Evolutionary conservation across 805 yeast genomes (phyloP).

Genomic region (Saturnispora hagleri): DNA sequence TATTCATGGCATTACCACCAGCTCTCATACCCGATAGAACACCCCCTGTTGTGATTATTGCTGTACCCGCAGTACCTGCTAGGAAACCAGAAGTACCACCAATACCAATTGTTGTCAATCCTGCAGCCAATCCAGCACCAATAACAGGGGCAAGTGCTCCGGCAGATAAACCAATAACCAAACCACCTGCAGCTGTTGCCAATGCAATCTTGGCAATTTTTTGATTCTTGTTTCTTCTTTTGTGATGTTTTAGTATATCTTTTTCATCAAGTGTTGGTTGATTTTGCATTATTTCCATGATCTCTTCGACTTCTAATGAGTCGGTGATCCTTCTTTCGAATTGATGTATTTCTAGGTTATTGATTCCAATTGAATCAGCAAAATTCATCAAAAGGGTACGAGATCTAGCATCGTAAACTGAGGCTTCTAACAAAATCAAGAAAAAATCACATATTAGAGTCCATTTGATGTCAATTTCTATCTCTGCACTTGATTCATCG

Average conservation of each 20-base stretch:
- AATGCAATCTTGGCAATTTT: constrained; percentile 82
- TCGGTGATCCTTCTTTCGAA: constrained; percentile 89
- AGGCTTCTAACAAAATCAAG: constrained; percentile 68
- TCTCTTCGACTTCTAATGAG: constrained; percentile 71
- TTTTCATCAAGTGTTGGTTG: constrained; percentile 62
- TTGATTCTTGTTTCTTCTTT: constrained; percentile 54
- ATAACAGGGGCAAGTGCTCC: constrained; percentile 95
- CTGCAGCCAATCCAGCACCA: constrained; percentile 98
- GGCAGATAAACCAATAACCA: constrained; percentile 89
- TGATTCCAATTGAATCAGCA: constrained; percentile 50
- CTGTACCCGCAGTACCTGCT: constrained; percentile 96
- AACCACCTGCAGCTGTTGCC: constrained; percentile 93
- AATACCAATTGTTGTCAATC: constrained; percentile 88
- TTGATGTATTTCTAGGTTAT: constrained; percentile 64
- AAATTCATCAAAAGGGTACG: constrained; percentile 66
- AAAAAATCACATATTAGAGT: constrained; percentile 88
- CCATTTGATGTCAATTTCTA: constrained; percentile 82
- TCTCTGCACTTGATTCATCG: constrained; percentile 19
- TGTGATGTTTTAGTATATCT: constrained; percentile 58
- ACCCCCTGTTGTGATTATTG: constrained; percentile 86
- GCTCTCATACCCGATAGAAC: constrained; percentile 85
- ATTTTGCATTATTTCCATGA: constrained; percentile 24
- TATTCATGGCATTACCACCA: constrained; percentile 76
- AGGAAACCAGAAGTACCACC: constrained; percentile 87
- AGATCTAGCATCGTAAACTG: constrained; percentile 84